Evolutionary conservation across 441 rosid species (phyloP).

Genomic region (Arabidopsis lyrata): DNA sequence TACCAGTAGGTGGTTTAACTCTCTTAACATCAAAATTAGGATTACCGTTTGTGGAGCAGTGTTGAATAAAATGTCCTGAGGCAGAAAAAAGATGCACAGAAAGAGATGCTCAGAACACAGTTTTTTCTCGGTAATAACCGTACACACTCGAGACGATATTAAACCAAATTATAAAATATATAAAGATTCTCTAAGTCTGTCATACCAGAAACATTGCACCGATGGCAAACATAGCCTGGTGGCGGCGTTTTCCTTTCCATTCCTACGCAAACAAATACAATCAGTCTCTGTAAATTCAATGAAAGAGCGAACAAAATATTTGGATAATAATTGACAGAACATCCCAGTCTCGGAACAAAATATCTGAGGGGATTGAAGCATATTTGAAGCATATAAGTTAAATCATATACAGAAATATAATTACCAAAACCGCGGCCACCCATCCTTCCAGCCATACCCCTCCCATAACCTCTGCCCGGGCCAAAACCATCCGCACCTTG

Average conservation of each 20-base stretch:
- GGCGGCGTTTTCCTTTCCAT: conserved; percentile 94
- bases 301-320: too few relatives aligned
- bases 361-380: not conserved
- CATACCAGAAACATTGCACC: conserved; percentile 94
- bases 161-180: conserved; percentile 18
- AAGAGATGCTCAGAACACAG: conserved; percentile 20
- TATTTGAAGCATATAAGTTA: not conserved
- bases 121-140: conserved; percentile 5
- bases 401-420: conserved; percentile 39
- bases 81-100: conserved; percentile 13
- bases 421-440: conserved; percentile 96
- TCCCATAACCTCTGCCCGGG: conserved; percentile 84
- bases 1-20: conserved; percentile 96
- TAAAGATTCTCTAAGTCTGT: conserved; percentile 19
- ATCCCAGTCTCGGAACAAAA: not conserved
- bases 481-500: conserved; percentile 79
- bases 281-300: not conserved
- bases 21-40: conserved; percentile 87
- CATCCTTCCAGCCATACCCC: conserved; percentile 88
- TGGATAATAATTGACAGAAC: too few relatives aligned
- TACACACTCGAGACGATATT: not conserved
- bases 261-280: conserved; percentile 50
- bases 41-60: conserved; percentile 97
- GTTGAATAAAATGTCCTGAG: conserved; percentile 97
- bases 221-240: conserved; percentile 91